phyloP scores from a whole-genome alignment of 305 asterid genomes.

The Nicotiana rustica region DNA sequence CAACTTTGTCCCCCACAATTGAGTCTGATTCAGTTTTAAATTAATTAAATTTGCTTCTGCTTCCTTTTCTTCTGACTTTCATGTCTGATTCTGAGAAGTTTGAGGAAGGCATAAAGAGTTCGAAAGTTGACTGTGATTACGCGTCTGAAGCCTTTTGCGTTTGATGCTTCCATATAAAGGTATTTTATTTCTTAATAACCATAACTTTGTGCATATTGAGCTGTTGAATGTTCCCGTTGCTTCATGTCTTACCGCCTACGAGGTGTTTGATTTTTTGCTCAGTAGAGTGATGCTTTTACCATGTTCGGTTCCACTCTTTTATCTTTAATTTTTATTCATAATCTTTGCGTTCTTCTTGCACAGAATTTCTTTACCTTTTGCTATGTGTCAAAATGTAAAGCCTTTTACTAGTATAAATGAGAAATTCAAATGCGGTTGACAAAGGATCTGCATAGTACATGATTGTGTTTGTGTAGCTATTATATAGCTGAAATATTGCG shows the following conservation, averaged over 20 bases:
- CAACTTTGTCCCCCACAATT: no score
- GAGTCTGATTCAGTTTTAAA: background rate
- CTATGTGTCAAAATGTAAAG: background rate
- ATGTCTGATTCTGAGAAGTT: background rate
- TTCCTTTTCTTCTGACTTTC: background rate
- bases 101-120: background rate
- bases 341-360: background rate
- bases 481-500: background rate
- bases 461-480: background rate
- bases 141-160: background rate
- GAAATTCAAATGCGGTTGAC: background rate
- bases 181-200: background rate
- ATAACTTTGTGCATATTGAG: background rate
- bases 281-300: background rate
- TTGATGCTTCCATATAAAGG: constrained; percentile 16
- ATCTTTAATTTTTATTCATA: background rate
- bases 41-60: background rate
- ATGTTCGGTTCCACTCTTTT: background rate
- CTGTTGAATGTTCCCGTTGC: background rate
- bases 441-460: background rate
- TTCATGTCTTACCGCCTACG: background rate
- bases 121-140: background rate
- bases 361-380: background rate
- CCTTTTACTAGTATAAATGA: background rate
- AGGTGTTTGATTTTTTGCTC: constrained; percentile 21